Evolutionary conservation across 169 alveolate genomes (phyloP), one percentile per base, ranked within the genome.

Genomic region (Blepharisma undulans): DNA sequence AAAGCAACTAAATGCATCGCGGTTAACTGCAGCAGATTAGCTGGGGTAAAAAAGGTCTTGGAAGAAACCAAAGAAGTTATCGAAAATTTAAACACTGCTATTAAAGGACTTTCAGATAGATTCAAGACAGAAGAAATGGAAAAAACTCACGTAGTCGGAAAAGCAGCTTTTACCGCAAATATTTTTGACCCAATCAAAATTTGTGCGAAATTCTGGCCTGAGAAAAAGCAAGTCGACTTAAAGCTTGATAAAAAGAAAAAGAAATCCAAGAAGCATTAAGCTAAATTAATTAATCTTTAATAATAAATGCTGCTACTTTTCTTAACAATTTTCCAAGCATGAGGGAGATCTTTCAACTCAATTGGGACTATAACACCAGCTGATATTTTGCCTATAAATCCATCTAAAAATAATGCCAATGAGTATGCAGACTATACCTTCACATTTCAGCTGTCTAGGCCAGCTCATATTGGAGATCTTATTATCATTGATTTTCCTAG

Each of bases 181-280:
- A 36, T 12, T 78, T 27, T 27, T 21, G 34, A 32, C 16, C 29
- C 34, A 36, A 78, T 27, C 29, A 36, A 78, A 21, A 32, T 78
- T 25, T 27, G 29, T 78, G 86, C 34, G 10, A 27, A 82, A 33
- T 82, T 36, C 76, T 82, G 89, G 89, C 78, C 89, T 60, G 89
- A 82, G 6, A 82, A 82, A 72, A 82, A 72, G 36, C 10, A 30
- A 82, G 76, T 82, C 25, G 89, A 82, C 36, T 21, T 82, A 19
- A 82, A 82, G 60, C 89, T 82, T 10, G 89, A 82, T 7, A 74
- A 74, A 74, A 22, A 22, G 29, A 74, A 74, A 74, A 74, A 74
- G 66, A 48, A 48, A 48, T 48, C 66, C 66, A 48, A n/a, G n/a
- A n/a, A 48, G 66, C 66, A 48, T 5, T 48, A 48, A 48, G 66